phyloP scores from a whole-genome alignment of 2,329 filamentous ascomycete genomes.

The Beauveria australis region DNA sequence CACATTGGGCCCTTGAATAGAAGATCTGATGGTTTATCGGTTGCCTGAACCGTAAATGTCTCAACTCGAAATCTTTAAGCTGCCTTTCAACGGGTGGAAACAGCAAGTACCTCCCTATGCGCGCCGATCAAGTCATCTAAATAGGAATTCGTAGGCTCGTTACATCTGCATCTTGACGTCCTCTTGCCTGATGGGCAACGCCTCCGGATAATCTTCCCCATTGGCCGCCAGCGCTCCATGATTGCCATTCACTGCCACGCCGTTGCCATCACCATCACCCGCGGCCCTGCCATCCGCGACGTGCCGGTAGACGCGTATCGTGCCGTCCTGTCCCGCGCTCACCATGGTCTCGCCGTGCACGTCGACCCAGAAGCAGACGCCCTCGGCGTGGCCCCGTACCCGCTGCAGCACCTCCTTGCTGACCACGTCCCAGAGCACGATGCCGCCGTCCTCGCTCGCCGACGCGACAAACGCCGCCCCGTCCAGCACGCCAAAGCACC shows the following conservation, averaged over 20 bases:
- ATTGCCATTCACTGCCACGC: conserved; percentile 29
- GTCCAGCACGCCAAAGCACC: conserved; percentile 62
- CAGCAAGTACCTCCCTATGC: neutral
- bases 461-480: conserved; percentile 59
- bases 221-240: conserved; percentile 25
- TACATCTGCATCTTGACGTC: conserved; percentile 31
- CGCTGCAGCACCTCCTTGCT: conserved; percentile 76
- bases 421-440: conserved; percentile 85
- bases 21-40: no score
- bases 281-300: conserved; percentile 12
- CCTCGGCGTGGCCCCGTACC: conserved; percentile 41
- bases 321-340: conserved; percentile 47
- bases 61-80: no score
- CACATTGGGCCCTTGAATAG: no score
- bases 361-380: conserved; percentile 60
- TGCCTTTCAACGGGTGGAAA: neutral
- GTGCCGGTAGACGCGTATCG: conserved; percentile 41
- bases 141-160: conserved; percentile 2
- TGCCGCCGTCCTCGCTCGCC: conserved; percentile 78
- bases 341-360: conserved; percentile 48
- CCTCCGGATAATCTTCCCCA: conserved; percentile 49
- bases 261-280: conserved; percentile 17
- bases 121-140: neutral
- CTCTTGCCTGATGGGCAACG: conserved; percentile 34
- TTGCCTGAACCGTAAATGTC: no score